Percentiles rank a stretch among this genome's conserved stretches.
phyloP scores from a whole-genome alignment of 306 rosid species.

The Gastrolobium villosum region DNA sequence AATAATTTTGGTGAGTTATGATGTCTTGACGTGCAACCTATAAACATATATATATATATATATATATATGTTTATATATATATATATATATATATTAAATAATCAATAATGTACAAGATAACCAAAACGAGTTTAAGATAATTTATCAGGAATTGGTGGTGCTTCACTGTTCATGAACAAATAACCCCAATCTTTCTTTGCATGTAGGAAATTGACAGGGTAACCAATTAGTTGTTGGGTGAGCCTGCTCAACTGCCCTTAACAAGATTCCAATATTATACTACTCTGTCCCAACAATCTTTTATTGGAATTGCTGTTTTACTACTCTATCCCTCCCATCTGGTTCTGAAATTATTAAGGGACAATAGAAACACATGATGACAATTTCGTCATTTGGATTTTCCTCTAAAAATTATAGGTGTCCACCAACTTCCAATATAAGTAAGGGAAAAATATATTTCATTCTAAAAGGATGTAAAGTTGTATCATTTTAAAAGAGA shows the following conservation, averaged over 20 bases:
- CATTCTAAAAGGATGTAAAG: no score
- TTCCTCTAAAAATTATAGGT: constrained; percentile 40
- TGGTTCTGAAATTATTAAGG: constrained; percentile 32
- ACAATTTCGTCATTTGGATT: constrained; percentile 40
- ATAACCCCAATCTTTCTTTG: constrained; percentile 49
- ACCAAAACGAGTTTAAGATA: constrained; percentile 45
- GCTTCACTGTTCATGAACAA: constrained; percentile 54
- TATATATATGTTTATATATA: not conserved
- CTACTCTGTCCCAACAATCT: not conserved
- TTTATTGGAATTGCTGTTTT: constrained; percentile 27
- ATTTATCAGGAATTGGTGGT: constrained; percentile 55
- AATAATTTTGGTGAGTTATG: constrained; percentile 36
- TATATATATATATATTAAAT: not conserved
- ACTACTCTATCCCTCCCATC: constrained; percentile 48
- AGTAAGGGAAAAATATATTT: no score
- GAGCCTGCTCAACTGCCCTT: constrained; percentile 51
- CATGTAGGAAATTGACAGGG: constrained; percentile 62
- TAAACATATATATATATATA: constrained; percentile 11
- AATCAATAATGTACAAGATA: constrained; percentile 3
- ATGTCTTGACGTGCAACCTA: constrained; percentile 60
- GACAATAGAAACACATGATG: constrained; percentile 29
- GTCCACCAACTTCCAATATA: constrained; percentile 42
- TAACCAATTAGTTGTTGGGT: constrained; percentile 74
- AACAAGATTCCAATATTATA: constrained; percentile 5
- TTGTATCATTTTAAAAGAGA: no score